These are phyloP conservation scores for Entamoeba invadens DNA, from an alignment of 208 protist species.

Conservation along the genomic window DNA sequence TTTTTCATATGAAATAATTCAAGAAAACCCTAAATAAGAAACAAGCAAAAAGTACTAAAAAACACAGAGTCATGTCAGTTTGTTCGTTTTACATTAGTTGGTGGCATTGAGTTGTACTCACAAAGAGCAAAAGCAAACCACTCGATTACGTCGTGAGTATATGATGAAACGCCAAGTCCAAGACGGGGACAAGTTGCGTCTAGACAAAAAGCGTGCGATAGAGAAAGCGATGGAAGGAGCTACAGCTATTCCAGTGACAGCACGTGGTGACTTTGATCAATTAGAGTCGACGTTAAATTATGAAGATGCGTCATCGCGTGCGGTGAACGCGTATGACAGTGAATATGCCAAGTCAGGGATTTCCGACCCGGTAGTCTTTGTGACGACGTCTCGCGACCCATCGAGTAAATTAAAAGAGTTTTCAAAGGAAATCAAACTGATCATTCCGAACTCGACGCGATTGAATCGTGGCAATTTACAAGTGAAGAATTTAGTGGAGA, in stretches of 20 bases:
- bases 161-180: background rate
- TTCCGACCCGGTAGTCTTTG: conserved; percentile 79
- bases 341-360: conserved; percentile 21
- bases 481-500: conserved; percentile 74
- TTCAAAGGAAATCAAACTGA: conserved; percentile 83
- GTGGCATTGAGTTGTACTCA: too few relatives aligned
- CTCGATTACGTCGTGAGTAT: background rate
- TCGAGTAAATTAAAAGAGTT: conserved; percentile 82
- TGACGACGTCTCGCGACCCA: conserved; percentile 91
- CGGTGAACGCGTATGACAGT: conserved; percentile 15
- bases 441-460: conserved; percentile 86
- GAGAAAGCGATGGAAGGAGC: background rate
- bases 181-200: background rate
- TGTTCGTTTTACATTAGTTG: too few relatives aligned
- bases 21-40: too few relatives aligned
- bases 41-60: too few relatives aligned
- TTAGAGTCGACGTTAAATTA: background rate
- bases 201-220: background rate
- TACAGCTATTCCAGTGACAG: background rate
- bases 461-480: conserved; percentile 85
- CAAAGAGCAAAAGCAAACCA: background rate
- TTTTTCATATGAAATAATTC: too few relatives aligned
- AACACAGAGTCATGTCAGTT: too few relatives aligned
- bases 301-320: background rate
- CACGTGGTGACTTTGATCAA: background rate